phyloP scores from a whole-genome alignment of 768 basidiomycete genomes.

The Suillus variegatus region DNA sequence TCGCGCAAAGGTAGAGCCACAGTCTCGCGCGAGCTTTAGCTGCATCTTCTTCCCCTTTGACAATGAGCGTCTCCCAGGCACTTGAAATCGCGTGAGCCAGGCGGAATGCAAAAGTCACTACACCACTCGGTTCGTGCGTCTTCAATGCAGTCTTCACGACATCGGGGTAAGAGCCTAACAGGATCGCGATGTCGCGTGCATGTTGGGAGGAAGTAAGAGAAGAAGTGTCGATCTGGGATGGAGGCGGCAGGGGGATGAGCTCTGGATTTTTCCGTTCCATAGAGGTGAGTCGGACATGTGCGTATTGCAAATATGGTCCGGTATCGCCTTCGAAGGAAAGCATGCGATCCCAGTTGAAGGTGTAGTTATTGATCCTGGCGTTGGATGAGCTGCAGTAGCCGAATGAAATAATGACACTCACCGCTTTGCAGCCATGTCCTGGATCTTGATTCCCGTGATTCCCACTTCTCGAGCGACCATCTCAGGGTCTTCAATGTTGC shows the following conservation, averaged over 20 bases:
- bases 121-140: slow-evolving; percentile 85
- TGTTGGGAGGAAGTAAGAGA: slow-evolving; percentile 69
- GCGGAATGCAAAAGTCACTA: slow-evolving; percentile 93
- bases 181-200: slow-evolving; percentile 81
- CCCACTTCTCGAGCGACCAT: slow-evolving; percentile 79
- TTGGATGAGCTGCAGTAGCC: slow-evolving; percentile 1
- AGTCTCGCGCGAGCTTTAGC: slow-evolving; percentile 78
- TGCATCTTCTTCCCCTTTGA: slow-evolving; percentile 77
- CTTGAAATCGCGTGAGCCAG: slow-evolving; percentile 86
- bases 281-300: slow-evolving; percentile 90
- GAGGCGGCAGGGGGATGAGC: slow-evolving; percentile 73
- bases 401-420: slow-evolving; percentile 33
- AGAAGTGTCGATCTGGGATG: slow-evolving; percentile 64
- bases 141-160: slow-evolving; percentile 84
- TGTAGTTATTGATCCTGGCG: slow-evolving; percentile 90
- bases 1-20: slow-evolving; percentile 86
- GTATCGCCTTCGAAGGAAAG: slow-evolving; percentile 95
- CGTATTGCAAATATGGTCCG: slow-evolving; percentile 95
- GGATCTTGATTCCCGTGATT: slow-evolving; percentile 95
- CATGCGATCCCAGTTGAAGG: slow-evolving; percentile 94
- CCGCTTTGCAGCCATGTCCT: slow-evolving; percentile 96
- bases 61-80: slow-evolving; percentile 90
- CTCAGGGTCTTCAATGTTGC: slow-evolving; percentile 84
- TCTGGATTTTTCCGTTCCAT: slow-evolving; percentile 91
- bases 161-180: slow-evolving; percentile 91